phyloP scores from a whole-genome alignment of 176 grass and related monocot species.

The Calamus simplicifolius region DNA sequence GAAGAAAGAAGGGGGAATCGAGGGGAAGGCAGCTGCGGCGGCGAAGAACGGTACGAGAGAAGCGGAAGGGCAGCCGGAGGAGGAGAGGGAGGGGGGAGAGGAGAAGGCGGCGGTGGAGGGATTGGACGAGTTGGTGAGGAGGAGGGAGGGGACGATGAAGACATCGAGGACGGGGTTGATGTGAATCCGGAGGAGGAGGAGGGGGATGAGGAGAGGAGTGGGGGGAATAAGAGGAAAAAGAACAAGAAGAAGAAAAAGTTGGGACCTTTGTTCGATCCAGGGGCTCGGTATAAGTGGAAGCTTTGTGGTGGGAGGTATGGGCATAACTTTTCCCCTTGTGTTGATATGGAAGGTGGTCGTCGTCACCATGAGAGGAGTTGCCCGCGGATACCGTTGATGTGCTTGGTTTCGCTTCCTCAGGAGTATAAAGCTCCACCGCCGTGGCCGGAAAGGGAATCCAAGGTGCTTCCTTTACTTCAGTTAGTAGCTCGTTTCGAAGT shows the following conservation, averaged over 20 bases:
- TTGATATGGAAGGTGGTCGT: conserved; percentile 72
- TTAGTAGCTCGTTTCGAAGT: background rate
- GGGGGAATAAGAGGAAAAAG: conserved; percentile 12
- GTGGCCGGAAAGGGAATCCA: conserved; percentile 76
- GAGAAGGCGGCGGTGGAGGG: conserved; percentile 38
- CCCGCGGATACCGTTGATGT: conserved; percentile 54
- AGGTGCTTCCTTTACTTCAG: conserved; percentile 27
- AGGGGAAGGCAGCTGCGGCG: conserved; percentile 3
- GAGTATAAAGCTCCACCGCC: conserved; percentile 54
- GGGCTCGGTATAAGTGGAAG: conserved; percentile 71
- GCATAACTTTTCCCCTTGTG: conserved; percentile 62
- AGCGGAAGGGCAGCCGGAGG: background rate
- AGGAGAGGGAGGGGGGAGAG: conserved; percentile 8
- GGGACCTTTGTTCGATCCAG: conserved; percentile 59
- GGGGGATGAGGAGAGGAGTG: conserved; percentile 17
- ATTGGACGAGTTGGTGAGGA: conserved; percentile 22
- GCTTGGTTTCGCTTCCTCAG: conserved; percentile 71
- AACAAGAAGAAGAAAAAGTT: conserved; percentile 47
- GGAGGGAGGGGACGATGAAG: conserved; percentile 29
- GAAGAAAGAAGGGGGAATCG: conserved; percentile 27
- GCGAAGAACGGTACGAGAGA: conserved; percentile 1
- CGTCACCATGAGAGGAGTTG: conserved; percentile 80
- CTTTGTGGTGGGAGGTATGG: conserved; percentile 63
- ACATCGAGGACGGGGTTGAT: conserved; percentile 25
- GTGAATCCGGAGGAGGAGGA: conserved; percentile 17